Evolutionary conservation across 257 asterid genomes (phyloP).

Genomic region (Rehmannia glutinosa): DNA sequence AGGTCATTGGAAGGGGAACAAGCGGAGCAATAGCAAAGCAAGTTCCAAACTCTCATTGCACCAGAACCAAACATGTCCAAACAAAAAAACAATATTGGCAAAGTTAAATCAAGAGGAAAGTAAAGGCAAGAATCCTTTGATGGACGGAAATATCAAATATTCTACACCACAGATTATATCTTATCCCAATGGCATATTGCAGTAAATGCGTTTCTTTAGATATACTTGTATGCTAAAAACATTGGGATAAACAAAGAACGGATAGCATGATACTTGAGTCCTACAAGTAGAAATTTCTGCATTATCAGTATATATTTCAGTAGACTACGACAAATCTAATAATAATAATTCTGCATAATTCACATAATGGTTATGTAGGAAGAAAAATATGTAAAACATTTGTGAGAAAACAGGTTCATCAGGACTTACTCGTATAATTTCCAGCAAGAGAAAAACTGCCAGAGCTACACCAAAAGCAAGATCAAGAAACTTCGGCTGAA

Average conservation of each 20-base stretch:
- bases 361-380: not conserved
- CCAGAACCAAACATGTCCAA: not conserved
- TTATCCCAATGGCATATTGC: not conserved
- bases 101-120: slow-evolving; percentile 7
- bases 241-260: not conserved
- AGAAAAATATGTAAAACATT: not conserved
- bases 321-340: not conserved
- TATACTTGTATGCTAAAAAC: not conserved
- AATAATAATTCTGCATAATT: not conserved
- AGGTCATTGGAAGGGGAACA: too few relatives aligned
- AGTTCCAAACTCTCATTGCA: too few relatives aligned
- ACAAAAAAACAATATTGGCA: slow-evolving; percentile 2
- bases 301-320: slow-evolving; percentile 1
- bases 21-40: too few relatives aligned
- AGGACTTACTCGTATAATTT: slow-evolving; percentile 81
- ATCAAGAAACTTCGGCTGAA: slow-evolving; percentile 40
- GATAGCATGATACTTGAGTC: slow-evolving; percentile 9
- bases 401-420: not conserved
- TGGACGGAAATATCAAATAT: too few relatives aligned
- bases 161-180: slow-evolving; percentile 9
- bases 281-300: not conserved
- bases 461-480: slow-evolving; percentile 96
- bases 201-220: not conserved
- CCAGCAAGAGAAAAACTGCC: slow-evolving; percentile 80
- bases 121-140: not conserved